Base-by-base conservation (phyloP, 2,329 filamentous ascomycete genomes). In the Stagonosporopsis cucurbitacearum region DNA sequence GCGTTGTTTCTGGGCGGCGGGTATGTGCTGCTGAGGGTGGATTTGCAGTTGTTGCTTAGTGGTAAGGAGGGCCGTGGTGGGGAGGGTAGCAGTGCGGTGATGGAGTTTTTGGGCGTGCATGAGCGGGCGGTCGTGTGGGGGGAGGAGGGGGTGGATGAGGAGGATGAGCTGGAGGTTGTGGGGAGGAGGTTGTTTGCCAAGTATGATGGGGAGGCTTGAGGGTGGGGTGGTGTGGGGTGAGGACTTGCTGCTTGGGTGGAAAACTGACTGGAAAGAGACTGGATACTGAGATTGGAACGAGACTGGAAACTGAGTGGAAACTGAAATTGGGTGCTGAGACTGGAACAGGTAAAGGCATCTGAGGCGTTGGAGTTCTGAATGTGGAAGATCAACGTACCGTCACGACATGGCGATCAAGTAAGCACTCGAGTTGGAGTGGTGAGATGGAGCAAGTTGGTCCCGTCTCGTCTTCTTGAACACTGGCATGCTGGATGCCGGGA, bases 1-100 rank as follows among this genome's bases (percentile, higher is more conserved):
- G 26, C 72, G 5, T 37, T 68, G 6, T 73, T 72, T 40, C 23
- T 73, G 33, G 72, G 72, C 0, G 69, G 70, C 30, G 71, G 72
- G 11, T 72, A 69, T 36, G 23, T 70, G 57, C 53, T 59, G 44
- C 22, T 74, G 2, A 46, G 68, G 13, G 44, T 68, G 4, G 70
- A 73, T 56, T 15, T 74, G 48, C 60, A 59, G 7, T 41, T 71
- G 55, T 39, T 74, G 56, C 55, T 73, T 4, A 57, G 54, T 11
- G 72, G 72, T 0, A 72, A 63, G 62, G 42, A 43, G 28, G 55
- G n/a, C 49, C n/a, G n/a, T n/a, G 56, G 40, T 37, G 30, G 13
- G 6, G 54, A 33, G 40, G 59, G 62, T 5, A 60, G 54, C 50
- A 45, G 40, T 13, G 46, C 46, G n/a, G 46, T 35, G 8, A 66